Evolutionary conservation across 345 rosid species (phyloP), one percentile per base, ranked within the genome.

Genomic region (Reutealis trisperma): DNA sequence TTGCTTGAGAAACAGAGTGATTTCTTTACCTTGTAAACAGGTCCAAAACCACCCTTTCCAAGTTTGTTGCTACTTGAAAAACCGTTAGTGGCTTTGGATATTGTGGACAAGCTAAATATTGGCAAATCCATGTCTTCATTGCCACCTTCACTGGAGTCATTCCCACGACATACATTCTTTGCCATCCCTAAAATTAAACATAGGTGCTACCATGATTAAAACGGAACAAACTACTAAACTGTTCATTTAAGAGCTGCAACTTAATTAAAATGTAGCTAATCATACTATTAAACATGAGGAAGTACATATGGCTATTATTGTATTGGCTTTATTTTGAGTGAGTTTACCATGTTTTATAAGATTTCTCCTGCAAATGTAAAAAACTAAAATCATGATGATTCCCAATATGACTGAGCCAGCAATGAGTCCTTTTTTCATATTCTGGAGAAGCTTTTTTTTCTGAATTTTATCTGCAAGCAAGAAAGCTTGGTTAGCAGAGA

Each of bases 41-140:
- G 18, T 73, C 76, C 76, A 18, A 73, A 73, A 11, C 76, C 76
- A 10, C 76, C 76, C 45, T 73, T 10, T 24, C 76, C 76, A 2
- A 68, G 57, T 14, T 21, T 68, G 41, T 10, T 68, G 30, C 22
- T 0, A 37, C 8, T 22, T 6, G 71, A 68, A 68, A 68, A 68
- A 1, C 12, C 24, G n/a, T 47, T 6, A 0, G 71, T 67, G 9
- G 71, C 71, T 8, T 67, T 24, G 16, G 0, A 0, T 1, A 67
- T 0, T 1, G 70, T 66, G 51, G 4, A 16, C 10, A 66, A 41
- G 41, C 41, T 47, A 37, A 66, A n/a, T 2, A 66, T 2, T 37
- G 51, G 70, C 51, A 66, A 37, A 51, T 37, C 70, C 70, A 66
- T 22, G 30, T 19, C 70, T 66, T 66, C 70, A 21, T 37, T 21